Evolutionary conservation across 2,329 filamentous ascomycete species (phyloP).

Genomic region (Xylaria multiplex): DNA sequence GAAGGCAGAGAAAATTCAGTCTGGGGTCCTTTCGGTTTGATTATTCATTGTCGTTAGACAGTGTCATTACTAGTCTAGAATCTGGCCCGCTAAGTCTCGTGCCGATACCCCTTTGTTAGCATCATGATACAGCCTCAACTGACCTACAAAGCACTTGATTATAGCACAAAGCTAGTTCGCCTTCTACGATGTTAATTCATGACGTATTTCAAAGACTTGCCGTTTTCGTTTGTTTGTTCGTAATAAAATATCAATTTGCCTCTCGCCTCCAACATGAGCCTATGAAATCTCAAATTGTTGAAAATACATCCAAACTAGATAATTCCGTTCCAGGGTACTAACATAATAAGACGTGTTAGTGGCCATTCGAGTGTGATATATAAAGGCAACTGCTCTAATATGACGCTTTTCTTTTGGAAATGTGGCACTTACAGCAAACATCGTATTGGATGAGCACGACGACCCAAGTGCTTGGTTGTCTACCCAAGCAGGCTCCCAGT

Average conservation of each 20-base stretch:
- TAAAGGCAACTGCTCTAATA: neutral
- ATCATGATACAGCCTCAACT: constrained; percentile 8
- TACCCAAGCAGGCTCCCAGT: constrained; percentile 80
- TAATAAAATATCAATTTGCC: constrained; percentile 14
- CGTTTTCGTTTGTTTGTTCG: constrained; percentile 18
- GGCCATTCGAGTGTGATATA: neutral
- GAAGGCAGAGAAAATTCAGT: neutral
- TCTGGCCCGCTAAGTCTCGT: constrained; percentile 8
- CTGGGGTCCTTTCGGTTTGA: constrained; percentile 28
- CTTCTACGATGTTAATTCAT: neutral
- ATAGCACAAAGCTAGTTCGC: constrained; percentile 21
- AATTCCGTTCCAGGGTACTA: constrained; percentile 62
- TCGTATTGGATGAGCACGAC: constrained; percentile 70
- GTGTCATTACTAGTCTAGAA: constrained; percentile 18
- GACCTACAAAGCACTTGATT: constrained; percentile 27
- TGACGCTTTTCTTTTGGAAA: neutral
- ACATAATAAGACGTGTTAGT: constrained; percentile 6
- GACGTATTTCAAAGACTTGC: constrained; percentile 8
- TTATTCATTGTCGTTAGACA: constrained; percentile 39
- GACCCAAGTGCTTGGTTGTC: constrained; percentile 72
- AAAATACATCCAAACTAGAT: constrained; percentile 67
- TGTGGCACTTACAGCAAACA: constrained; percentile 59
- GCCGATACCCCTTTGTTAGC: constrained; percentile 37
- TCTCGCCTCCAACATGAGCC: neutral
- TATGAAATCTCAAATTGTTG: constrained; percentile 52